Evolutionary conservation across 2,329 filamentous ascomycete species (phyloP).

Genomic region (Cladosporium sphaerospermum): DNA sequence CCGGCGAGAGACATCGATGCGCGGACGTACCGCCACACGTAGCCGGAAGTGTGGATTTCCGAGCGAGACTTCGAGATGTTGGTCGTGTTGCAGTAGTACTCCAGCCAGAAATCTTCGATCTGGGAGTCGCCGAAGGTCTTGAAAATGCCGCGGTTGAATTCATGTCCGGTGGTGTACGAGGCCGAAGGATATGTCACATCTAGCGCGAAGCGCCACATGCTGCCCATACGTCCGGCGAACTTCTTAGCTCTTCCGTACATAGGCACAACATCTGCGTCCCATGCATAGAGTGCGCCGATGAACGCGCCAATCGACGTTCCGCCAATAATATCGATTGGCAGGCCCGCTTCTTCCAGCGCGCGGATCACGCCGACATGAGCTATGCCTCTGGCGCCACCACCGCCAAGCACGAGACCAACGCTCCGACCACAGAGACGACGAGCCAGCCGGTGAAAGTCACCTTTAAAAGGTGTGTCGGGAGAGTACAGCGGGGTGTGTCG

Average conservation of each 20-base stretch:
- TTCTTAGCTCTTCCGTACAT: constrained; percentile 97
- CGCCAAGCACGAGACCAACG: constrained; percentile 87
- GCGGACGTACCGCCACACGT: constrained; percentile 94
- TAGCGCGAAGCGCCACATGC: constrained; percentile 95
- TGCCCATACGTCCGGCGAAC: constrained; percentile 96
- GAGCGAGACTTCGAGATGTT: constrained; percentile 92
- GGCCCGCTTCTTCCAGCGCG: constrained; percentile 90
- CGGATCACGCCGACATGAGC: constrained; percentile 90
- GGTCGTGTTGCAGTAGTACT: constrained; percentile 98
- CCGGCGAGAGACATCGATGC: constrained; percentile 96
- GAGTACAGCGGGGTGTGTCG: constrained; percentile 84
- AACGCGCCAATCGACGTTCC: constrained; percentile 96
- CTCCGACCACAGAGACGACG: constrained; percentile 88
- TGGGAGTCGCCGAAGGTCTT: constrained; percentile 96
- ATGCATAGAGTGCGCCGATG: constrained; percentile 89
- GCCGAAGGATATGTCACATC: constrained; percentile 94
- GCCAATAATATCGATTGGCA: constrained; percentile 90
- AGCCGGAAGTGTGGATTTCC: constrained; percentile 92
- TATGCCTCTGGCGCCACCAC: constrained; percentile 86
- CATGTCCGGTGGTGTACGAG: constrained; percentile 95
- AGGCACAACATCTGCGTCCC: constrained; percentile 91
- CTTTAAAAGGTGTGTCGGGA: constrained; percentile 86
- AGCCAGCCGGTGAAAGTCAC: constrained; percentile 90
- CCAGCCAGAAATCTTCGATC: constrained; percentile 98
- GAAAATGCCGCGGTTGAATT: constrained; percentile 98